Evolutionary conservation across 1,139 yeast genomes (phyloP), one percentile per base, ranked within the genome.

Genomic region (Zygosaccharomyces sapae): DNA sequence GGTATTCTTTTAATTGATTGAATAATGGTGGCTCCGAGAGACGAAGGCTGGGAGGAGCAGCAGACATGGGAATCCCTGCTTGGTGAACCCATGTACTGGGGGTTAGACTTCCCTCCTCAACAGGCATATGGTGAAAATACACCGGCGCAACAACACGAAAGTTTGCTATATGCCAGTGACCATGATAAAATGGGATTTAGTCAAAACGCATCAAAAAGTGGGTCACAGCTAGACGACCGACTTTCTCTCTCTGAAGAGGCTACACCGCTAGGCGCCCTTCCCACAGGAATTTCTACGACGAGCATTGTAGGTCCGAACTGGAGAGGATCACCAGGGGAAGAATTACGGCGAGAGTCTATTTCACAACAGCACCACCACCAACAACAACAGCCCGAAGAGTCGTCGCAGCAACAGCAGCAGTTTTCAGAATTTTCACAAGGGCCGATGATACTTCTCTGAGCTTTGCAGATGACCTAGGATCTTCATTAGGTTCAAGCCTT

Each of bases 401-500:
- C 3, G 27, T 7, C 27, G 9, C 27, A 6, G 3, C 41, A 43
- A 3, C 27, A 33, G 16, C 37, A 29, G 6, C 43, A 41, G 16
- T 29, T 41, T 3, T 46, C 46, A 5, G 41, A 45, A 30, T 52
- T 56, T 44, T 46, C 31, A 48, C 44, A 4, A 45, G 44, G 16
- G 43, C 41, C 4, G 58, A 58, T 22, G 62, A 58, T 37, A 49
- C 55, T 12, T 41, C 50, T 35, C 47, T 56, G n/a, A 49, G 50
- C 29, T 53, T 54, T 20, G 27, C 27, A 24, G 47, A 61, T 38
- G 66, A 61, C n/a, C 31, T 61, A 4, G 52, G 57, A 19, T 61
- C 67, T 5, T 63, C 67, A 2, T 42, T 61, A 10, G 57, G 61
- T 4, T 62, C 67, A 3, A 61, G 63, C 40, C 44, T 59, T 5